Percentiles rank a stretch among this genome's conserved stretches.
Conservation (phyloP, 306 rosid species). For the Biancaea sappan region DNA sequence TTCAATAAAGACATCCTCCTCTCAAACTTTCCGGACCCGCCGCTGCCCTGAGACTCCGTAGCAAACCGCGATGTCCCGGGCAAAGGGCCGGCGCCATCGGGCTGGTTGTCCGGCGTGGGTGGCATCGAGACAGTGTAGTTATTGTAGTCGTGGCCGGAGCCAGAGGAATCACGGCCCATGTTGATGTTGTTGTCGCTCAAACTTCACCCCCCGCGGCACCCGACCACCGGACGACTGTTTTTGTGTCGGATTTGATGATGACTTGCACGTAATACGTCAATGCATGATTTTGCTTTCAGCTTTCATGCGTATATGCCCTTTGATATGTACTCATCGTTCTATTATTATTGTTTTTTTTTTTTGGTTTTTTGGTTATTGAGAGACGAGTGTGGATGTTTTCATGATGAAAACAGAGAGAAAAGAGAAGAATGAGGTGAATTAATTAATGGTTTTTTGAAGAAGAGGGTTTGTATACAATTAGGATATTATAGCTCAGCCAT, state of each 20-base stretch:
- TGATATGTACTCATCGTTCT: not conserved
- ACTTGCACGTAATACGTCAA: constrained; percentile 38
- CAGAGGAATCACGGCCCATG: too few species aligned
- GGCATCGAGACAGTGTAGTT: constrained; percentile 89
- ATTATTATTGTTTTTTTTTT: not conserved
- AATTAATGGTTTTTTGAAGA: constrained; percentile 46
- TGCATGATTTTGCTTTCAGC: not conserved
- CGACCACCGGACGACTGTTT: constrained; percentile 38
- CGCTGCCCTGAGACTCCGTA: constrained; percentile 11
- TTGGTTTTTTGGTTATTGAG: not conserved
- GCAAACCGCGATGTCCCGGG: constrained; percentile 27
- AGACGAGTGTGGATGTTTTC: not conserved
- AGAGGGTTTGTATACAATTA: constrained; percentile 26
- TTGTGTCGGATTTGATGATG: constrained; percentile 46
- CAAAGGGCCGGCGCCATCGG: constrained; percentile 37
- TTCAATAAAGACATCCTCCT: constrained; percentile 69
- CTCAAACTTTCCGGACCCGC: constrained; percentile 48
- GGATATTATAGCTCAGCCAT: constrained; percentile 15
- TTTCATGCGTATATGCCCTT: not conserved
- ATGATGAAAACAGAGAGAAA: not conserved
- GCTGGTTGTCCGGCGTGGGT: constrained; percentile 85
- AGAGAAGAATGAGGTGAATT: constrained; percentile 22
- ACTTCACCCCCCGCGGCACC: constrained; percentile 55
- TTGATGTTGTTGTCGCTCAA: too few species aligned
- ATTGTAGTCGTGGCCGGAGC: constrained; percentile 60